A percentile compares a stretch with the other conserved stretches of the same genome.
phyloP scores from a whole-genome alignment of 1,284 basidiomycete genomes.

The Meripilus lineatus region DNA sequence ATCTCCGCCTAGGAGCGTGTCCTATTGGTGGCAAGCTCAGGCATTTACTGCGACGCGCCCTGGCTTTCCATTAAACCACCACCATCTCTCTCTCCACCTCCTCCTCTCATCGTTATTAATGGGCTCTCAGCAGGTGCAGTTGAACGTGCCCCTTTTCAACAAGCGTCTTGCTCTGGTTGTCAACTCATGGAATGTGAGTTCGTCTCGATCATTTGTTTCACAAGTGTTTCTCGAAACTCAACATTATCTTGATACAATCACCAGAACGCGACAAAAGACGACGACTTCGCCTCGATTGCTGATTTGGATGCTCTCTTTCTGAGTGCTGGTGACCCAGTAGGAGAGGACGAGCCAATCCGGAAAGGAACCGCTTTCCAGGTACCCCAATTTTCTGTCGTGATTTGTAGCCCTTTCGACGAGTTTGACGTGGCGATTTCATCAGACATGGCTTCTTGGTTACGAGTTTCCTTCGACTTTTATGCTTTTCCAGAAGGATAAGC shows the following conservation, averaged over 20 bases:
- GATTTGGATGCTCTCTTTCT: constrained; percentile 72
- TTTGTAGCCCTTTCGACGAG: constrained; percentile 10
- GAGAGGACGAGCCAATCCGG: constrained; percentile 78
- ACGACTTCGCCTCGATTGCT: constrained; percentile 65
- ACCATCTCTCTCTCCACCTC: constrained; percentile 13
- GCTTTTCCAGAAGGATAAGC: constrained; percentile 71
- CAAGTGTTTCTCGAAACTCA: background rate
- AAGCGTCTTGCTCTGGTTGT: constrained; percentile 65
- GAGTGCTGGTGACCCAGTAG: constrained; percentile 77
- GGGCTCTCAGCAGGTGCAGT: constrained; percentile 37
- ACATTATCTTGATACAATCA: background rate
- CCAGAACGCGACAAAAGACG: constrained; percentile 57
- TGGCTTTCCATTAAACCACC: constrained; percentile 9
- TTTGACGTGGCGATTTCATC: constrained; percentile 14
- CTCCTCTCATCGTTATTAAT: constrained; percentile 9
- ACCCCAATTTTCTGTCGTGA: too few species aligned
- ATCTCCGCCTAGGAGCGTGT: constrained; percentile 14
- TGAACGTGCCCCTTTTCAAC: constrained; percentile 53
- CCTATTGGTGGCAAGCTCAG: constrained; percentile 12
- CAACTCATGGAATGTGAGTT: constrained; percentile 71
- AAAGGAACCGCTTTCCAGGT: constrained; percentile 93
- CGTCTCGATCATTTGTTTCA: constrained; percentile 7
- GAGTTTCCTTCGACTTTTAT: constrained; percentile 95
- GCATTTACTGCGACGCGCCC: constrained; percentile 20
- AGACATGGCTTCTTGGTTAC: constrained; percentile 96